A percentile compares a stretch with the other conserved stretches of the same genome.
These are phyloP conservation scores for Calonectria ilicicola DNA, from an alignment of 2,329 filamentous ascomycete genomes.

Conservation along the genomic window DNA sequence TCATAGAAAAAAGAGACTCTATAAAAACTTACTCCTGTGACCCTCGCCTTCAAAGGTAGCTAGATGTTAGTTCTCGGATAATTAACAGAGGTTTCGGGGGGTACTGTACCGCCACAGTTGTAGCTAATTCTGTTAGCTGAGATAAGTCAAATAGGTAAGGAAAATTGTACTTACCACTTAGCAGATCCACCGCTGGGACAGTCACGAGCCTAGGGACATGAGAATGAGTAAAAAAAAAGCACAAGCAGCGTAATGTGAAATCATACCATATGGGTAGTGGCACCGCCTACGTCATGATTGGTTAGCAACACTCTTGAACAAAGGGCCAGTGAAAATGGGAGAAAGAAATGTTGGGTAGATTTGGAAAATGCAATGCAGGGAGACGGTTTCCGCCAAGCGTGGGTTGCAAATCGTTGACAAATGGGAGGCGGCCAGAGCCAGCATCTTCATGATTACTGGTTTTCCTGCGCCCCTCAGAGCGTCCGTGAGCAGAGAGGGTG, in stretches of 20 bases:
- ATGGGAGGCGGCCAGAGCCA: not conserved
- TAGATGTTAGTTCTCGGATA: slow-evolving; percentile 39
- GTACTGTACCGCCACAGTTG: slow-evolving; percentile 80
- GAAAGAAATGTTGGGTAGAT: not conserved
- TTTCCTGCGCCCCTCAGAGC: not conserved
- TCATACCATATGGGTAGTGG: slow-evolving; percentile 80
- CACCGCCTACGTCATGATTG: slow-evolving; percentile 69
- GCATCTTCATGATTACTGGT: slow-evolving; percentile 14
- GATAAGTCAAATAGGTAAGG: not conserved
- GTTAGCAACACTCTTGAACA: slow-evolving; percentile 33
- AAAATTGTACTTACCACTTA: slow-evolving; percentile 74
- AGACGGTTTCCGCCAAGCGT: slow-evolving; percentile 11
- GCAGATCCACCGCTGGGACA: slow-evolving; percentile 87
- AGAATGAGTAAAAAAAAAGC: slow-evolving; percentile 27
- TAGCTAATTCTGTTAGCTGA: slow-evolving; percentile 65
- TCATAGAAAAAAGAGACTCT: not conserved
- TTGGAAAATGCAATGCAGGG: not conserved
- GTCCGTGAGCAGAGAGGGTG: not conserved
- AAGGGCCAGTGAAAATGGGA: not conserved
- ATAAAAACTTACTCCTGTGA: slow-evolving; percentile 77
- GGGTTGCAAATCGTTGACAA: slow-evolving; percentile 5
- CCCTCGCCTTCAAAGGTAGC: slow-evolving; percentile 64
- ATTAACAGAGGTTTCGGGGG: not conserved
- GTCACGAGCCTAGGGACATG: slow-evolving; percentile 75
- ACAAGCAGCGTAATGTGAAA: slow-evolving; percentile 24